Evolutionary conservation across 495 filamentous ascomycete species (phyloP).

Genomic region (Penicillium parvum): DNA sequence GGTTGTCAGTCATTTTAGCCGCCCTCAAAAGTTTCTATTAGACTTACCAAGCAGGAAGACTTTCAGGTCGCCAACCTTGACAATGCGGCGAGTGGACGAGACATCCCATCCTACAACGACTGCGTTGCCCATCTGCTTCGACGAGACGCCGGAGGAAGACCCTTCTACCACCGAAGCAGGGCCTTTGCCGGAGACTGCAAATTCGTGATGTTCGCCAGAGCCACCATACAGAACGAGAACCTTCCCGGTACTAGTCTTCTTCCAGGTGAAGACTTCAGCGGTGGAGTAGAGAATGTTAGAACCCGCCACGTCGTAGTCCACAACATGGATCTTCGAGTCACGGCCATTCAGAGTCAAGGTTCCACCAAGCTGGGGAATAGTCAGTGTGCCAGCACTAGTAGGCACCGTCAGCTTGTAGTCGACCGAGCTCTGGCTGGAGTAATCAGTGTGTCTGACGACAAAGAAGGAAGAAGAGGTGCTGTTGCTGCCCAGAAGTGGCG

Average conservation of each 20-base stretch:
- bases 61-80: conserved; percentile 52
- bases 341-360: conserved; percentile 62
- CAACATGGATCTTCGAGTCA: conserved; percentile 72
- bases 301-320: conserved; percentile 66
- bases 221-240: conserved; percentile 68
- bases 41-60: conserved; percentile 49
- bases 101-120: conserved; percentile 57
- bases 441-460: conserved; percentile 60
- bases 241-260: conserved; percentile 54
- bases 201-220: conserved; percentile 64
- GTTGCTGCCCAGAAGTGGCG: conserved; percentile 52
- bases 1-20: neutral
- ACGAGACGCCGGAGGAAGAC: conserved; percentile 29
- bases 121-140: conserved; percentile 38
- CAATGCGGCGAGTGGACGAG: conserved; percentile 46
- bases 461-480: conserved; percentile 53
- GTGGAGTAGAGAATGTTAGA: conserved; percentile 67
- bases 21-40: neutral
- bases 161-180: conserved; percentile 49
- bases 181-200: conserved; percentile 47
- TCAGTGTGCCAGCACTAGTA: conserved; percentile 57
- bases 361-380: conserved; percentile 59
- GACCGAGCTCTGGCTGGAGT: conserved; percentile 49
- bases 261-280: conserved; percentile 71
- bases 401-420: conserved; percentile 58